A percentile compares a stretch with the other conserved stretches of the same genome.
Evolutionary conservation across 2,329 filamentous ascomycete genomes (phyloP).

Genomic region (Magnaporthiopsis rhizophila): DNA sequence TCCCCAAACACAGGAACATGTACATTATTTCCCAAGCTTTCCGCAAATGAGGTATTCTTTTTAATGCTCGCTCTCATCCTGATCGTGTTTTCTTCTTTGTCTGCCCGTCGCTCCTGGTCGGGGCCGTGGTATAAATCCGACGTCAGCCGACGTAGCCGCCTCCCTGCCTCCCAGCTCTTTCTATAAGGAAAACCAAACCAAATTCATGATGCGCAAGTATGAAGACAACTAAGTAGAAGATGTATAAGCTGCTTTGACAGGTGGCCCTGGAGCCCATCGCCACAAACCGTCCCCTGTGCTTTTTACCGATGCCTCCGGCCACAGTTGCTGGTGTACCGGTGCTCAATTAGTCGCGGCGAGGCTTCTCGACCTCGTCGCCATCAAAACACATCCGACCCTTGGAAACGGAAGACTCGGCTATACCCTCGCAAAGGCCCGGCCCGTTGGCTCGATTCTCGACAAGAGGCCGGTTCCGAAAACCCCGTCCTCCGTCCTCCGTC

Average conservation of each 20-base stretch:
- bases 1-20: background rate
- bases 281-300: background rate
- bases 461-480: background rate
- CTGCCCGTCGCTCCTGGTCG: background rate
- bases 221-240: slow-evolving; percentile 3
- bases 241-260: background rate
- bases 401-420: background rate
- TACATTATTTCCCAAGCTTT: background rate
- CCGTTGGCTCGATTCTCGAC: background rate
- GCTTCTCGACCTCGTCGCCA: background rate
- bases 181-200: slow-evolving; percentile 9
- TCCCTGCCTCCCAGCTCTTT: slow-evolving; percentile 20
- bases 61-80: background rate
- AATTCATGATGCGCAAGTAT: slow-evolving; percentile 6
- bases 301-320: background rate
- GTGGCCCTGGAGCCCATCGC: background rate
- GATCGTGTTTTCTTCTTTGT: background rate
- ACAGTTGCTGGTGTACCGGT: background rate
- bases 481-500: background rate
- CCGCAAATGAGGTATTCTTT: background rate
- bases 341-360: background rate
- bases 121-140: background rate
- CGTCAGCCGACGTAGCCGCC: background rate
- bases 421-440: background rate
- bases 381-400: background rate